Evolutionary conservation across 2,329 filamentous ascomycete species (phyloP).

Genomic region (Apiospora marii): DNA sequence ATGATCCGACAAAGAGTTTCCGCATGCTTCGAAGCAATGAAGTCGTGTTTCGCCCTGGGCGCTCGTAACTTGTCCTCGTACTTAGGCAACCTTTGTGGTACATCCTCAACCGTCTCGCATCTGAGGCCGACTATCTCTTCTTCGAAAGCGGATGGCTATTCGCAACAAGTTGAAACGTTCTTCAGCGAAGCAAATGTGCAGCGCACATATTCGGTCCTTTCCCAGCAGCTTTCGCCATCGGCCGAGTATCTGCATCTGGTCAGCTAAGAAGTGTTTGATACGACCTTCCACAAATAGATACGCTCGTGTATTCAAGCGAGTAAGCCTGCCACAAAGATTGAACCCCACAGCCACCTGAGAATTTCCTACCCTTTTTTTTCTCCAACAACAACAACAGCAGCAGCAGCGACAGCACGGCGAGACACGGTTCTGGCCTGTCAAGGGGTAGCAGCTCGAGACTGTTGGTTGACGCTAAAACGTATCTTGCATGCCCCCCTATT

Average conservation of each 20-base stretch:
- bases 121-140: background rate
- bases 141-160: background rate
- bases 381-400: background rate
- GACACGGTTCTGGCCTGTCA: conserved; percentile 8
- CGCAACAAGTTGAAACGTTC: background rate
- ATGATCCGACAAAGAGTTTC: background rate
- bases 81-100: conserved; percentile 4
- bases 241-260: conserved; percentile 13
- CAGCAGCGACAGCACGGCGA: background rate
- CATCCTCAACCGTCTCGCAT: background rate
- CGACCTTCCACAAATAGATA: conserved; percentile 21
- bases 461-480: conserved; percentile 4
- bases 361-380: background rate
- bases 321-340: conserved; percentile 14
- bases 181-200: background rate
- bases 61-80: background rate
- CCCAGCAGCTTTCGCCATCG: conserved; percentile 3
- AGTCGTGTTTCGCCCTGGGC: background rate
- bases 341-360: conserved; percentile 11
- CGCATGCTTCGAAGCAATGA: background rate
- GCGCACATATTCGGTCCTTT: background rate
- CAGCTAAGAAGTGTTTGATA: conserved; percentile 11
- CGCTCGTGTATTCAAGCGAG: background rate
- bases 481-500: background rate
- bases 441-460: conserved; percentile 1